phyloP scores from a whole-genome alignment of 352 stramenopile genomes.

The Pythium oligandrum region DNA sequence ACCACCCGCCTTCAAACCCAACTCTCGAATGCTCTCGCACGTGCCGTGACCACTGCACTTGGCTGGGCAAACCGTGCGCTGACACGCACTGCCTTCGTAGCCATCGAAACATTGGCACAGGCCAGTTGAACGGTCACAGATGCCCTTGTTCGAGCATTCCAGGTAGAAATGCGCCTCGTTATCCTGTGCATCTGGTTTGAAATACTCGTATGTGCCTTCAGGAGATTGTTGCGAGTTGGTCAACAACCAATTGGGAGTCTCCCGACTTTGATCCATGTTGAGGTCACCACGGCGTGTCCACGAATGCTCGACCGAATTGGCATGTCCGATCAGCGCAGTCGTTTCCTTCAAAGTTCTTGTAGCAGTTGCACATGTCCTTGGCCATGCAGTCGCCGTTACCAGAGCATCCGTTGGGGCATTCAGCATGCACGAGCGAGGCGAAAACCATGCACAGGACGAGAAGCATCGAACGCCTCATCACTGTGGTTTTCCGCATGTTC shows the following conservation, averaged over 20 bases:
- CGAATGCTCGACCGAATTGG: slow-evolving; percentile 81
- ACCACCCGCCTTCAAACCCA: slow-evolving; percentile 40
- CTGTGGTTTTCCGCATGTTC: too few relatives aligned
- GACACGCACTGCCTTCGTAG: slow-evolving; percentile 86
- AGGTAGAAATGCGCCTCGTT: slow-evolving; percentile 88
- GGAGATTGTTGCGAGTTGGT: slow-evolving; percentile 69
- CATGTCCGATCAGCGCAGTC: slow-evolving; percentile 82
- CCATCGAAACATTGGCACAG: slow-evolving; percentile 87
- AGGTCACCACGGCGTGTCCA: slow-evolving; percentile 94
- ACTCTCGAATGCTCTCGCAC: slow-evolving; percentile 64
- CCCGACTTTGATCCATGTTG: slow-evolving; percentile 66
- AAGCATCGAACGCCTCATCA: too few relatives aligned
- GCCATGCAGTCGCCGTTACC: slow-evolving; percentile 73
- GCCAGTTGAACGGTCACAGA: slow-evolving; percentile 84
- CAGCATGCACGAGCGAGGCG: slow-evolving; percentile 18
- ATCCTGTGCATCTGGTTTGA: slow-evolving; percentile 32
- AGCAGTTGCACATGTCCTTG: slow-evolving; percentile 84
- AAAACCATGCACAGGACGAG: slow-evolving; percentile 15
- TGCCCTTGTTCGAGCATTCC: slow-evolving; percentile 92
- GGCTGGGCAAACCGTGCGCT: slow-evolving; percentile 65
- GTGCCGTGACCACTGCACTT: slow-evolving; percentile 68
- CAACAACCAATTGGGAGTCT: slow-evolving; percentile 55
- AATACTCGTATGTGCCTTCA: slow-evolving; percentile 67
- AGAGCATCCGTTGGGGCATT: slow-evolving; percentile 81
- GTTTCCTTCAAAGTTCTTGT: slow-evolving; percentile 82